Conservation (phyloP, 225 moss, liverwort and hornwort genomes). For the Polytrichum formosum region DNA sequence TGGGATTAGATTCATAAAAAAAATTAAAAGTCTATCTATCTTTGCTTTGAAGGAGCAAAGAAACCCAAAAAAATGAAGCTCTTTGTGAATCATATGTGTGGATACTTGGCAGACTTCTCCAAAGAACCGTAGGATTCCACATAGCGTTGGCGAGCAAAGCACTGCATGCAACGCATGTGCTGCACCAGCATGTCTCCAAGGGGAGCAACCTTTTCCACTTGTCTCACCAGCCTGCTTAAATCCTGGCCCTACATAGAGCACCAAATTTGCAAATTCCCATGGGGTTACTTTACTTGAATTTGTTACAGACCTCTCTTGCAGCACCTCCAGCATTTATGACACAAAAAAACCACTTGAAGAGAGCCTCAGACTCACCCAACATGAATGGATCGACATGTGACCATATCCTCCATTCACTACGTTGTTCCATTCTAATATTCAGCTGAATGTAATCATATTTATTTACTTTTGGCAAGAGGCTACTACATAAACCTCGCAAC, state of each 20-base stretch:
- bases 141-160: slow-evolving; percentile 66
- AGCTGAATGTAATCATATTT: no score
- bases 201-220: slow-evolving; percentile 77
- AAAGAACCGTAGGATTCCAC: slow-evolving; percentile 68
- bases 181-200: slow-evolving; percentile 79
- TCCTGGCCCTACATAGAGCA: slow-evolving; percentile 45
- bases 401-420: not conserved
- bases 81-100: slow-evolving; percentile 2
- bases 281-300: slow-evolving; percentile 36
- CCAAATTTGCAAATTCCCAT: not conserved
- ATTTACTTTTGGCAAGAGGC: no score
- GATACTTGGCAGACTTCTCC: slow-evolving; percentile 89
- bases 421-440: not conserved
- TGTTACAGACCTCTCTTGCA: not conserved
- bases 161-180: slow-evolving; percentile 88
- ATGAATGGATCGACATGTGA: not conserved
- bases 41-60: no score
- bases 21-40: no score
- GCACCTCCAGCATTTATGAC: not conserved
- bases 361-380: not conserved
- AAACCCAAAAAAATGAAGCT: not conserved
- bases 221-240: slow-evolving; percentile 70
- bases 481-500: no score
- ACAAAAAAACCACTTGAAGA: not conserved
- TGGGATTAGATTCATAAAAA: no score